Percentiles rank a stretch among this genome's conserved stretches.
Conservation (phyloP, 306 rosid genomes). For the Mimosa pudica region DNA sequence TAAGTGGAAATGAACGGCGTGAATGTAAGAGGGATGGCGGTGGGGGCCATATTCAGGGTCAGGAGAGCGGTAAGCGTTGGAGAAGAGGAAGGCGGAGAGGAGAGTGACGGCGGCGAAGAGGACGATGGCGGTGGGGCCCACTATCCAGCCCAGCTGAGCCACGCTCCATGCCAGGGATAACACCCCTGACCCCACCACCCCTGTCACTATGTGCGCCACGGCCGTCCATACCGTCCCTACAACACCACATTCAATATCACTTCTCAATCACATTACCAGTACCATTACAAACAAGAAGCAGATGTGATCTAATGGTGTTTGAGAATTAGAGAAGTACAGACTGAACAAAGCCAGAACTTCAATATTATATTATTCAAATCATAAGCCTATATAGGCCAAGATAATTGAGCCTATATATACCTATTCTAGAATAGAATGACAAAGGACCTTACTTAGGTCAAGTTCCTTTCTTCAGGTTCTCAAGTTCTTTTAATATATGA, state of each 20-base stretch:
- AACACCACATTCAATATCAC: background rate
- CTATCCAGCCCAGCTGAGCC: constrained; percentile 68
- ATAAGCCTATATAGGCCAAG: too few species aligned
- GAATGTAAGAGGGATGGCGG: constrained; percentile 48
- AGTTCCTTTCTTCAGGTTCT: too few species aligned
- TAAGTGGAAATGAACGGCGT: constrained; percentile 45
- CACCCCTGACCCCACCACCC: constrained; percentile 66
- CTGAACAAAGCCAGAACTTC: too few species aligned
- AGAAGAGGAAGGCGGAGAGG: constrained; percentile 49
- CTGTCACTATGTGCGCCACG: constrained; percentile 61
- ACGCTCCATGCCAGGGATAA: constrained; percentile 59
- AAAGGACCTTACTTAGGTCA: too few species aligned
- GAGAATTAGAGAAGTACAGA: too few species aligned
- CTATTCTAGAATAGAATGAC: too few species aligned
- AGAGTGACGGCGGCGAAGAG: constrained; percentile 51
- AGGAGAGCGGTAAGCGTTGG: constrained; percentile 50
- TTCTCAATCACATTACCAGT: background rate
- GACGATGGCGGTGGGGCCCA: constrained; percentile 48
- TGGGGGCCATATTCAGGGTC: constrained; percentile 58
- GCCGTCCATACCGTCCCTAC: constrained; percentile 66
- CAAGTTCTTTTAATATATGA: too few species aligned
- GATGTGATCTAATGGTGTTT: too few species aligned
- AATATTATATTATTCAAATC: too few species aligned
- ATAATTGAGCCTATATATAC: too few species aligned
- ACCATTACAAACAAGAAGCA: too few species aligned